Evolutionary conservation across 352 stramenopile genomes (phyloP), one percentile per base, ranked within the genome.

Genomic region (Phytophthora tentaculata): DNA sequence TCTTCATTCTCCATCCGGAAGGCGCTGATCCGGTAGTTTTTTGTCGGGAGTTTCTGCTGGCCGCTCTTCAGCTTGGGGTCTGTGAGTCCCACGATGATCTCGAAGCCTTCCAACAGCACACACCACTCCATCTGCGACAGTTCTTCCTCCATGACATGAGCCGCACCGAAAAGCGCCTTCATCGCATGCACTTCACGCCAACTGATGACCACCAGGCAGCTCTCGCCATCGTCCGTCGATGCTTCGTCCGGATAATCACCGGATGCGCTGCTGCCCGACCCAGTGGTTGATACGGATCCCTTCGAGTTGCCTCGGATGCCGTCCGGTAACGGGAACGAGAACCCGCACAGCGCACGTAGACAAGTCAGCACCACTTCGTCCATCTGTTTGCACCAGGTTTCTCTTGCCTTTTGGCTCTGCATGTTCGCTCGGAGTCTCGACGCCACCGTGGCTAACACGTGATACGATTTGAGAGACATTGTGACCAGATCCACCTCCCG

Each of bases 121-220:
- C 81, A 90, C 88, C 88, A 96, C 57, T 94, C 88, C 35, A 73
- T 66, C 65, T 90, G 76, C 3, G 80, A 81, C 26, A 96, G 74
- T 39, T 96, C 86, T 67, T 94, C 83, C 37, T 92, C 85, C 86
- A 96, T 96, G 32, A 94, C 90, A 49, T 96, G 88, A 16, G 88
- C 87, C 16, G 88, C 83, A 20, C 83, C 85, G 53, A 94, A 94
- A 17, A 96, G 70, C 12, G 86, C 84, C 60, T 96, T 96, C 88
- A 96, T 96, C n/a, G 88, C 88, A 43, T 94, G 88, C 28, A 96
- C 84, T 69, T 96, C 84, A 26, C 86, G 80, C 88, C 88, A 96
- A 44, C 76, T 93, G 48, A 94, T 74, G 26, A 82, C 64, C 20
- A 92, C 81, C 7, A 88, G 44, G 52, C 74, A 91, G 29, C 78